These are phyloP conservation scores for Saturnispora dispora DNA, from an alignment of 805 yeast genomes.

Conservation along the genomic window DNA sequence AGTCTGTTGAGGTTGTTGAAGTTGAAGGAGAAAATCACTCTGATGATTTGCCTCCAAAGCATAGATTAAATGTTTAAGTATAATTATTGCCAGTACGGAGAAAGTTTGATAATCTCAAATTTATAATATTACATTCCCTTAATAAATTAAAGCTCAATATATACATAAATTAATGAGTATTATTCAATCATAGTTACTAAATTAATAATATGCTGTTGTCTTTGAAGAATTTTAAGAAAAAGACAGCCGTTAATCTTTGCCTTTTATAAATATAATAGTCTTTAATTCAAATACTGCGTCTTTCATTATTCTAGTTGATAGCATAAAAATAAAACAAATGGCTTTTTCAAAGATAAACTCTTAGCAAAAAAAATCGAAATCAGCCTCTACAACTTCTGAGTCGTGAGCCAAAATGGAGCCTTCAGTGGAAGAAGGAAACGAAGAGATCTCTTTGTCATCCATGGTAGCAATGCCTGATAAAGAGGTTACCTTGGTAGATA, in stretches of 20 bases:
- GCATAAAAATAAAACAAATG: not conserved
- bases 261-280: no score
- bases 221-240: not conserved
- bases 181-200: not conserved
- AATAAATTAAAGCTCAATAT: not conserved
- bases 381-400: not conserved
- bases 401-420: not conserved
- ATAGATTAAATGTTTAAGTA: constrained; percentile 4
- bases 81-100: not conserved
- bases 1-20: constrained; percentile 9
- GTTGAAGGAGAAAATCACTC: not conserved
- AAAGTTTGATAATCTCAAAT: not conserved
- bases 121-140: not conserved
- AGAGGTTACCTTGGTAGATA: not conserved
- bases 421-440: not conserved
- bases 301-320: not conserved
- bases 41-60: constrained; percentile 2
- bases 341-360: not conserved
- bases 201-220: not conserved
- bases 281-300: no score
- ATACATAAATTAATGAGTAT: not conserved
- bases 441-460: constrained; percentile 2
- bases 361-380: not conserved
- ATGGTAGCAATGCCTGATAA: not conserved
- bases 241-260: no score